Conservation (phyloP, 306 rosid species). For the Trifolium dubium region DNA sequence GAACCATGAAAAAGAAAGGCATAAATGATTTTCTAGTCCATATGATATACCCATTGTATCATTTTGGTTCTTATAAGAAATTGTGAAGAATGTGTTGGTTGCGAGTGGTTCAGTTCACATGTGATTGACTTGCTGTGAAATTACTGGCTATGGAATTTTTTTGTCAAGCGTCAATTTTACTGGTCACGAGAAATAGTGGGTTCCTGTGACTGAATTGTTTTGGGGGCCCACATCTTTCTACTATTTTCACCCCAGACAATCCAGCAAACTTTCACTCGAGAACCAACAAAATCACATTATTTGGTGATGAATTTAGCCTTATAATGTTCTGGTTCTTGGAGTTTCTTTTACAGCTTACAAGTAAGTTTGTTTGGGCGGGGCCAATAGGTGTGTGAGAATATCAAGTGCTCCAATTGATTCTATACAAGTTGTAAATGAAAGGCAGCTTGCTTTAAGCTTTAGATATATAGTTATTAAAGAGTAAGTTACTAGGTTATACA, state of each 20-base stretch:
- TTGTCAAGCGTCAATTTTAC: neutral
- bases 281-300: neutral
- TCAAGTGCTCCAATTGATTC: neutral
- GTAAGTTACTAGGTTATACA: neutral
- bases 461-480: neutral
- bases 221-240: neutral
- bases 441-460: slow-evolving; percentile 13
- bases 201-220: neutral
- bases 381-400: neutral
- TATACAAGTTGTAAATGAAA: slow-evolving; percentile 9
- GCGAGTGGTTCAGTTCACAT: neutral
- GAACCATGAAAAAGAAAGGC: neutral
- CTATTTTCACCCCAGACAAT: neutral
- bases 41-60: neutral
- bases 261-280: neutral
- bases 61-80: neutral
- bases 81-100: neutral
- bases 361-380: neutral
- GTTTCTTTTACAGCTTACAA: neutral
- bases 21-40: neutral
- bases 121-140: neutral
- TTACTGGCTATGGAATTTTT: neutral
- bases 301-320: neutral
- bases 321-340: neutral
- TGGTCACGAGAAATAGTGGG: neutral